Evolutionary conservation across 768 basidiomycete genomes (phyloP).

Genomic region (Termitomyces heimii): DNA sequence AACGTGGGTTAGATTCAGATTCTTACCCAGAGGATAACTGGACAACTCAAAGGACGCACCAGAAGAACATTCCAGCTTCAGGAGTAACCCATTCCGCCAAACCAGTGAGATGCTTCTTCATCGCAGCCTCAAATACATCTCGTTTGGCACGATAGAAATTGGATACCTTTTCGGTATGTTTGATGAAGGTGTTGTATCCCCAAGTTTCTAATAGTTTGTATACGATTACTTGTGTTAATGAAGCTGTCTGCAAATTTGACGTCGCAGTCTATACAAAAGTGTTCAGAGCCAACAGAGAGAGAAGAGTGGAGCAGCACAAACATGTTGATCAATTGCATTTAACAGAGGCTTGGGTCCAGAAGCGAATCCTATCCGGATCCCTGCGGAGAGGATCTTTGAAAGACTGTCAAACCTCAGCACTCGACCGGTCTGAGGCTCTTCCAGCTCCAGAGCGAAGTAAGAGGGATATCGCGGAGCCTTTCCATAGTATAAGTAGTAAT

Average conservation of each 20-base stretch:
- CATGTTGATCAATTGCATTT: constrained; percentile 61
- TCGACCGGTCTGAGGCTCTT: constrained; percentile 57
- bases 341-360: constrained; percentile 65
- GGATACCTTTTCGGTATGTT: constrained; percentile 60
- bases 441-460: constrained; percentile 72
- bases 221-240: constrained; percentile 54
- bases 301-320: constrained; percentile 23
- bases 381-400: constrained; percentile 71
- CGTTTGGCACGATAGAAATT: constrained; percentile 63
- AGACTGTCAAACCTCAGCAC: constrained; percentile 85
- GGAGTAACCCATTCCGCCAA: constrained; percentile 67
- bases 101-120: constrained; percentile 63
- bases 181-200: constrained; percentile 66
- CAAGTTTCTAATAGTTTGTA: constrained; percentile 52
- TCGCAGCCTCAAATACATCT: constrained; percentile 65
- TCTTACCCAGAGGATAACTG: not conserved
- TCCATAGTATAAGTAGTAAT: constrained; percentile 72
- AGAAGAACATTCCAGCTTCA: constrained; percentile 86
- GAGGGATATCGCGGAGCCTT: constrained; percentile 53
- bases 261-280: constrained; percentile 20
- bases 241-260: constrained; percentile 57
- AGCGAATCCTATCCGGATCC: constrained; percentile 72
- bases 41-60: constrained; percentile 36
- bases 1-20: not conserved
- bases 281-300: not conserved